These are phyloP conservation scores for Fusarium lyarnte DNA, from an alignment of 2,329 filamentous ascomycete genomes.

Conservation along the genomic window DNA sequence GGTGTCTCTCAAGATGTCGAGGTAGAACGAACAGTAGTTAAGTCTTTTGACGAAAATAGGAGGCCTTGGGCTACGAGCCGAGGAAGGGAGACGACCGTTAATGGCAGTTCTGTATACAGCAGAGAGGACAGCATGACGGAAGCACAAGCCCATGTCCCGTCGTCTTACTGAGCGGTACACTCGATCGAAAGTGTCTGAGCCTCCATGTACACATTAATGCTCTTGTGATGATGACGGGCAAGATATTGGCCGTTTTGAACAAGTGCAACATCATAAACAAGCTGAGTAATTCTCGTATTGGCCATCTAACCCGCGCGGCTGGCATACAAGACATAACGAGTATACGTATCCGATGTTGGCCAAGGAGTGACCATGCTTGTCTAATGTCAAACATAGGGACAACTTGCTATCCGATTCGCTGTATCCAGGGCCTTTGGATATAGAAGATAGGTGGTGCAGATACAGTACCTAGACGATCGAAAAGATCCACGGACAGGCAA, in stretches of 20 bases:
- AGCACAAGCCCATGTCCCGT: constrained; percentile 6
- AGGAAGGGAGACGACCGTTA: constrained; percentile 15
- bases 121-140: constrained; percentile 24
- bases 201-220: not conserved
- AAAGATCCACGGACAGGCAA: constrained; percentile 16
- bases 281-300: constrained; percentile 42
- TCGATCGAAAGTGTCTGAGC: not conserved
- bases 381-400: not conserved
- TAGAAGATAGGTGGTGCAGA: constrained; percentile 4
- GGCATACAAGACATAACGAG: constrained; percentile 15
- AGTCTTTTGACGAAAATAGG: constrained; percentile 10
- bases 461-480: not conserved
- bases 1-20: not conserved
- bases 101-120: constrained; percentile 24
- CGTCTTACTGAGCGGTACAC: not conserved
- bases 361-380: not conserved
- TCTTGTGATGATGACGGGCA: not conserved
- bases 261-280: constrained; percentile 25
- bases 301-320: constrained; percentile 26
- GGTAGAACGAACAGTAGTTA: not conserved
- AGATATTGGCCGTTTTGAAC: constrained; percentile 17
- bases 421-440: not conserved
- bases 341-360: constrained; percentile 14
- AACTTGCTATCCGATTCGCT: constrained; percentile 1
- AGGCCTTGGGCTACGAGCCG: constrained; percentile 3